A percentile compares a stretch with the other conserved stretches of the same genome.
These are phyloP conservation scores for Hemisphaericaspora lyxosophila DNA, from an alignment of 1,139 yeast genomes.

Conservation along the genomic window DNA sequence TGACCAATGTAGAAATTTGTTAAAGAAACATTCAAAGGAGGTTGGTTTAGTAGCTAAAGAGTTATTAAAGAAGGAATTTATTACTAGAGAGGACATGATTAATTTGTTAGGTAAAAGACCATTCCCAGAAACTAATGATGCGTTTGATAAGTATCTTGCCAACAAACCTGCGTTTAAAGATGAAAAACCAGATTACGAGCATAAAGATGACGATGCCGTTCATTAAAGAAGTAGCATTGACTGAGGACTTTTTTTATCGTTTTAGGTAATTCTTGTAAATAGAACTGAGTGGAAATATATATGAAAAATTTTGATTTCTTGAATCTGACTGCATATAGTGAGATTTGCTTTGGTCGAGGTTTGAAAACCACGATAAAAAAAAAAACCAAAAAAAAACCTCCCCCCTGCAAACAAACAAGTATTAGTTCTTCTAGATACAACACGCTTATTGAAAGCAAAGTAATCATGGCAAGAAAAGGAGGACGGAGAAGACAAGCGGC, in stretches of 20 bases:
- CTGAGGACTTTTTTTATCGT: not conserved
- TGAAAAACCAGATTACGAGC: conserved; percentile 21
- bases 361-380: too few species aligned
- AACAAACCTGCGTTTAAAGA: conserved; percentile 42
- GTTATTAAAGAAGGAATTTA: conserved; percentile 76
- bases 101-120: conserved; percentile 86
- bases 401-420: too few species aligned
- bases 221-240: not conserved
- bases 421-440: too few species aligned
- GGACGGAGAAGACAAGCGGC: not conserved
- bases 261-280: conserved; percentile 6
- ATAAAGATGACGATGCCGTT: conserved; percentile 22
- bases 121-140: conserved; percentile 85
- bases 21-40: conserved; percentile 68
- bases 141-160: conserved; percentile 80
- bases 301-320: not conserved
- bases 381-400: conserved; percentile 1
- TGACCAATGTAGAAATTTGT: conserved; percentile 60
- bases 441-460: conserved; percentile 1
- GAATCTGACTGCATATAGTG: too few species aligned
- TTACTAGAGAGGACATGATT: conserved; percentile 89
- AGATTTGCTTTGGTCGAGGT: too few species aligned
- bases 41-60: conserved; percentile 88
- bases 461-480: conserved; percentile 3
- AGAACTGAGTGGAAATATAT: not conserved